Evolutionary conservation across 2,329 filamentous ascomycete genomes (phyloP).

Genomic region (Colletotrichum australisinense): DNA sequence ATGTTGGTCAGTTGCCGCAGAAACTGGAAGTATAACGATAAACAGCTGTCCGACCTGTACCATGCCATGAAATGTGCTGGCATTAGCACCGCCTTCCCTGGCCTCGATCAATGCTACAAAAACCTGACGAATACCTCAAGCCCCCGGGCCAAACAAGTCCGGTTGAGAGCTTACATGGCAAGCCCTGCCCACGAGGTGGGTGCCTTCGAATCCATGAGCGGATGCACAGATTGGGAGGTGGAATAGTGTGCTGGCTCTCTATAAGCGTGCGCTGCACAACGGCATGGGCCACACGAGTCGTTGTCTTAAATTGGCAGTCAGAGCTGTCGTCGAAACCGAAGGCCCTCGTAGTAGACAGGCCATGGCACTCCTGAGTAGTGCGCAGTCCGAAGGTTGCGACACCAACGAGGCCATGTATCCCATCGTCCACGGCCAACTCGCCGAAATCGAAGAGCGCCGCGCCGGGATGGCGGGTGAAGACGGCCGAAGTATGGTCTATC

Average conservation of each 20-base stretch:
- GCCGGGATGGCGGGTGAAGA: constrained; percentile 31
- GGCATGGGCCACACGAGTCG: constrained; percentile 51
- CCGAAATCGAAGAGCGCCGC: constrained; percentile 42
- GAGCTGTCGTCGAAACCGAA: constrained; percentile 51
- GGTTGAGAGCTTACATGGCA: constrained; percentile 21
- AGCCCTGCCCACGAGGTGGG: constrained; percentile 44
- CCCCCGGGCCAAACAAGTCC: constrained; percentile 36
- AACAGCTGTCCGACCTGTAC: constrained; percentile 48
- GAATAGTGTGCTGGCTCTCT: constrained; percentile 49
- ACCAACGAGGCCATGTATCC: constrained; percentile 53
- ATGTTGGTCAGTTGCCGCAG: constrained; percentile 51
- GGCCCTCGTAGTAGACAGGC: constrained; percentile 46
- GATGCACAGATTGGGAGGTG: constrained; percentile 47
- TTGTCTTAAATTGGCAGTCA: constrained; percentile 60
- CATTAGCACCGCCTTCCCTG: constrained; percentile 29
- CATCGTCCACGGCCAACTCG: constrained; percentile 51
- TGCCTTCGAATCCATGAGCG: constrained; percentile 54
- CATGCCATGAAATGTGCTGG: constrained; percentile 43
- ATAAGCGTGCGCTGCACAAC: constrained; percentile 47
- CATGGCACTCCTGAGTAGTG: constrained; percentile 51
- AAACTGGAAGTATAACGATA: constrained; percentile 51
- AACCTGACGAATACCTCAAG: constrained; percentile 9
- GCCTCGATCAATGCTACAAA: constrained; percentile 27
- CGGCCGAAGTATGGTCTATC: constrained; percentile 7
- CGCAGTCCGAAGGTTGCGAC: constrained; percentile 54